Conservation (phyloP, 768 basidiomycete genomes). For the Tulasnella sp. region DNA sequence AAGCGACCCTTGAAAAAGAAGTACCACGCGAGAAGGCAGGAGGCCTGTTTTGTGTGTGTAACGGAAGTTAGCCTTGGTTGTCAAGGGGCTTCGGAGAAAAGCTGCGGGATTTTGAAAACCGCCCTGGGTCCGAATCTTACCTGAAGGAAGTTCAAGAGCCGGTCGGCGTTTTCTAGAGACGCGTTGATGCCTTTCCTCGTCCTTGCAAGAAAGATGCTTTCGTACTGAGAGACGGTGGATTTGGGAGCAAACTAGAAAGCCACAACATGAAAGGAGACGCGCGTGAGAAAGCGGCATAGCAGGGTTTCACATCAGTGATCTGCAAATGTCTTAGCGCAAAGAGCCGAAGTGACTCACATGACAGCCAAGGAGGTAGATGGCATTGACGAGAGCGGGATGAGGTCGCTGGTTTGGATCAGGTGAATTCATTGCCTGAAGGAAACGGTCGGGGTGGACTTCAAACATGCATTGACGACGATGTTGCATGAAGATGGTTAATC, state of each 20-base stretch:
- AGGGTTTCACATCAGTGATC: neutral
- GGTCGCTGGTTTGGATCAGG: constrained; percentile 54
- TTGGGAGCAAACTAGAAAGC: constrained; percentile 49
- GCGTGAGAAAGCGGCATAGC: constrained; percentile 7
- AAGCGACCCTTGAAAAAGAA: constrained; percentile 63
- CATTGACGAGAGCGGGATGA: constrained; percentile 74
- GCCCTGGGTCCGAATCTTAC: constrained; percentile 39
- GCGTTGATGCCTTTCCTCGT: constrained; percentile 61
- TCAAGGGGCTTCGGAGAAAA: constrained; percentile 10
- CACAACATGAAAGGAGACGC: neutral
- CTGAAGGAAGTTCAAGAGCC: constrained; percentile 61
- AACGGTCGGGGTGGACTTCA: constrained; percentile 67
- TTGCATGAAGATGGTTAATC: constrained; percentile 70
- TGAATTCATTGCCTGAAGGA: constrained; percentile 61
- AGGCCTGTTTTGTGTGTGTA: constrained; percentile 27
- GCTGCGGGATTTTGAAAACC: neutral
- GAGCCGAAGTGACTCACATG: constrained; percentile 65
- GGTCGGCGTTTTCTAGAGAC: constrained; percentile 68
- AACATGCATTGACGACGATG: constrained; percentile 65
- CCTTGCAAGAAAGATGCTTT: constrained; percentile 58
- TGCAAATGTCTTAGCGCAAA: neutral
- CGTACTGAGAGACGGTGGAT: constrained; percentile 51
- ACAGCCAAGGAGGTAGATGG: constrained; percentile 83
- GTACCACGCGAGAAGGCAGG: constrained; percentile 70
- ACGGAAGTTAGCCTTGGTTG: constrained; percentile 17